These are phyloP conservation scores for Penicillium glabrum DNA, from an alignment of 2,329 filamentous ascomycete species.

Conservation along the genomic window DNA sequence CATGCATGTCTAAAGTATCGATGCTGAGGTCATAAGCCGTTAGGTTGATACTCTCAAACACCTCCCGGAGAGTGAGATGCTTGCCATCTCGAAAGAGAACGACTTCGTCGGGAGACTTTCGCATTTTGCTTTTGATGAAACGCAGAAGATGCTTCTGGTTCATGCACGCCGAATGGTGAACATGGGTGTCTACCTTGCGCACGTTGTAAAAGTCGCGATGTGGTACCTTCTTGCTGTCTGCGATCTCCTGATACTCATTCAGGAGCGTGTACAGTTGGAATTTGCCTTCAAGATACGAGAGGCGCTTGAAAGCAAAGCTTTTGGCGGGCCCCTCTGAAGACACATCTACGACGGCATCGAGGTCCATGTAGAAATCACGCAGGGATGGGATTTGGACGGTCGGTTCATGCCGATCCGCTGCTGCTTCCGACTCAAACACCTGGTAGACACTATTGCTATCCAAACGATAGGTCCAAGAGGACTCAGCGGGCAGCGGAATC, in stretches of 20 bases:
- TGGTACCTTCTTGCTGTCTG: conserved; percentile 95
- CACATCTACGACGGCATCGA: conserved; percentile 82
- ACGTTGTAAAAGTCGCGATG: conserved; percentile 99
- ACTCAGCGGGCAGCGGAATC: conserved; percentile 68
- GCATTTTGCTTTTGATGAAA: conserved; percentile 99
- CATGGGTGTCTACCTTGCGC: conserved; percentile 96
- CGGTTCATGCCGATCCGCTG: conserved; percentile 64
- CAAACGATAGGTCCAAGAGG: conserved; percentile 72
- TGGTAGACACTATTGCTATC: conserved; percentile 89
- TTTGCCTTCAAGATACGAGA: conserved; percentile 95
- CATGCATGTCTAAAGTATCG: conserved; percentile 98
- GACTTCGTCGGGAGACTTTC: conserved; percentile 92
- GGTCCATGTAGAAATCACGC: conserved; percentile 92
- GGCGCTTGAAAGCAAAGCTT: conserved; percentile 90
- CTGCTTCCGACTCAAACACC: conserved; percentile 72
- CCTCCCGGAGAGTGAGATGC: conserved; percentile 84
- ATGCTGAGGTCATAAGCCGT: conserved; percentile 98
- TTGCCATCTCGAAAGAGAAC: conserved; percentile 91
- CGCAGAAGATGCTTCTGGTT: conserved; percentile 97
- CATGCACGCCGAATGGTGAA: conserved; percentile 99
- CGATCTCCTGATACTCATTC: conserved; percentile 97
- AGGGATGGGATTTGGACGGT: conserved; percentile 85
- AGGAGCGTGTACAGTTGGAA: conserved; percentile 92
- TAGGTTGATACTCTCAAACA: conserved; percentile 95
- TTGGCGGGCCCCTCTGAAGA: conserved; percentile 95